Base-by-base conservation (phyloP, 2,329 filamentous ascomycete species). In the Aspergillus sp. region DNA sequence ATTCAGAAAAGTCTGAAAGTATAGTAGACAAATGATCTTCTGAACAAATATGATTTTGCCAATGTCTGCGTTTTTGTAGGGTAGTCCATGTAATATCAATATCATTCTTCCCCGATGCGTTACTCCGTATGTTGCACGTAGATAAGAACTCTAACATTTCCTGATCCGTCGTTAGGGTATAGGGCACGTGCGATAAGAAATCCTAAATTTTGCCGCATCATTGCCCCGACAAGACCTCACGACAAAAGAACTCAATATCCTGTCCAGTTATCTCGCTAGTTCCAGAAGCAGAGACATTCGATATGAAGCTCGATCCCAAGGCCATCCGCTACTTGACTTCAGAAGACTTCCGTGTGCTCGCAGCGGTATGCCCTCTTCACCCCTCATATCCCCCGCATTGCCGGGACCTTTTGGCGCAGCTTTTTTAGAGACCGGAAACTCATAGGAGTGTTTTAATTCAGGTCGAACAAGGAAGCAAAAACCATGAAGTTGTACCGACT, bases 401-500 rank as follows among this genome's bases (percentile, higher is more conserved):
- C 64, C 67, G 65, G 62, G 18, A 30, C 20, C 36, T 52, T 60
- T 48, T 17, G 22, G 22, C 48, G 38, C n/a, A 18, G 15, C 6
- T 2, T 42, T 17, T 26, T 17, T 43, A 11, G 7, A 52, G 22
- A 34, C n/a, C 5, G 24, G 13, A 64, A 64, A 73, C 74, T 77
- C 71, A 75, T 72, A 64, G 63, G 68, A 66, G 60, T 53, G 3
- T 49, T 50, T 48, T 45, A 39, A 42, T 45, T 39, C 74, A 96
- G 92, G 90, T 96, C 68, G 95, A 99, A 76, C 87, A 88, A 77
- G 93, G 93, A 70, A 96, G 90, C 76, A 93, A 91, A 74, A 98
- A 98, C 78, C 95, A 99, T 80, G 95, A 99, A 78, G 84, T 99
- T 56, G 93, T 99, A 2, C 95, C 95, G 7, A 98, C 93, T 13